A percentile compares a stretch with the other conserved stretches of the same genome.
Conservation (phyloP, 306 rosid species). For the Gastrolobium villosum region DNA sequence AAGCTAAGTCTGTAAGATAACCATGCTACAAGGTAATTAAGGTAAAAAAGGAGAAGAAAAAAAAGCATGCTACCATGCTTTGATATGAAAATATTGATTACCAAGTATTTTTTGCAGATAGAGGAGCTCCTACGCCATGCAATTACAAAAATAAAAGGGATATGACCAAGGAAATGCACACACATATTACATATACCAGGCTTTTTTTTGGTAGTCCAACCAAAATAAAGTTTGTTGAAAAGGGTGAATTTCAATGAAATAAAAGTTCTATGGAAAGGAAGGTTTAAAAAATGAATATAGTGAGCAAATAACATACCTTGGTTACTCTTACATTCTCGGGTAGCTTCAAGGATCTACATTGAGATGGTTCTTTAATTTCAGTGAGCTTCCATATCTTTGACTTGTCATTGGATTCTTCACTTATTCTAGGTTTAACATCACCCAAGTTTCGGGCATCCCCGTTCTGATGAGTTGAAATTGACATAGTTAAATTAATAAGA, state of each 20-base stretch:
- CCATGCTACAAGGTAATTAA: neutral
- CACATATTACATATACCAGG: neutral
- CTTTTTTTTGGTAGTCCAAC: conserved; percentile 11
- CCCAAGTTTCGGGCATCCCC: conserved; percentile 89
- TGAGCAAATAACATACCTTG: conserved; percentile 61
- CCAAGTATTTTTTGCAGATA: neutral
- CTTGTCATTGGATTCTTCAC: conserved; percentile 94
- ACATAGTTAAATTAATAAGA: conserved; percentile 10
- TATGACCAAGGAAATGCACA: conserved; percentile 5
- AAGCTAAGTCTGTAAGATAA: neutral
- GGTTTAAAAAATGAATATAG: conserved; percentile 13
- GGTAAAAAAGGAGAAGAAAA: neutral
- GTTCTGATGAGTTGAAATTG: conserved; percentile 64
- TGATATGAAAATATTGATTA: neutral
- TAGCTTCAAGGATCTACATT: conserved; percentile 92
- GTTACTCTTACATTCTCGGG: conserved; percentile 82
- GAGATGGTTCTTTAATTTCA: conserved; percentile 88
- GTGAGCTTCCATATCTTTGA: conserved; percentile 98
- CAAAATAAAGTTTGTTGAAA: neutral
- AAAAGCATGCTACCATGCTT: neutral
- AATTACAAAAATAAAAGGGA: conserved; percentile 28
- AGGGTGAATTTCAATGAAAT: neutral
- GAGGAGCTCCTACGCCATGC: neutral
- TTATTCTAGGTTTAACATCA: conserved; percentile 94
- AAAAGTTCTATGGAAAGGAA: conserved; percentile 19